A percentile compares a stretch with the other conserved stretches of the same genome.
Conservation (phyloP, 2,329 filamentous ascomycete species). For the Epichloe uncinata region DNA sequence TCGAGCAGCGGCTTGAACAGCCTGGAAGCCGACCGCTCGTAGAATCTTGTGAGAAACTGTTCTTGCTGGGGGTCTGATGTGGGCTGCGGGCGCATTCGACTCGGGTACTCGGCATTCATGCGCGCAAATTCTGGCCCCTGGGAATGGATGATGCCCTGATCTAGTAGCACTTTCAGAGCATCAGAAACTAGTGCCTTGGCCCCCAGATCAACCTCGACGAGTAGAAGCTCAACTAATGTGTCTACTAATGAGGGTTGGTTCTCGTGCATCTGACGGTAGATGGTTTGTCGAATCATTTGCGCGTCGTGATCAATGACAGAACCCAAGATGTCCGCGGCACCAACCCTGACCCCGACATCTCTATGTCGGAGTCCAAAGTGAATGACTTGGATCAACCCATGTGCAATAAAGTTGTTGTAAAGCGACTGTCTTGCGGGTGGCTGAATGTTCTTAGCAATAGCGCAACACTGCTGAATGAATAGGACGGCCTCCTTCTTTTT, state of each 20-base stretch:
- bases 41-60: conserved; percentile 75
- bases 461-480: conserved; percentile 93
- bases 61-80: conserved; percentile 62
- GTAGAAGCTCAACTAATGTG: conserved; percentile 78
- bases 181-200: conserved; percentile 94
- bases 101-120: conserved; percentile 53
- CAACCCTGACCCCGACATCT: conserved; percentile 76
- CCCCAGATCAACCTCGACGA: conserved; percentile 83
- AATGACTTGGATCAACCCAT: conserved; percentile 80
- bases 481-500: conserved; percentile 88
- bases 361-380: conserved; percentile 79
- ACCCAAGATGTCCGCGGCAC: conserved; percentile 85
- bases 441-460: conserved; percentile 89
- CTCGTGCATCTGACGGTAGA: conserved; percentile 83
- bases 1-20: conserved; percentile 80
- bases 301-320: conserved; percentile 94
- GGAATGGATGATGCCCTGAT: conserved; percentile 43
- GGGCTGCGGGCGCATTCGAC: conserved; percentile 43
- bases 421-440: conserved; percentile 66
- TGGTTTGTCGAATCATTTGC: conserved; percentile 82
- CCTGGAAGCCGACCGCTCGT: conserved; percentile 71
- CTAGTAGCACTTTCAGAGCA: conserved; percentile 84
- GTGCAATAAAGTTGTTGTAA: conserved; percentile 79
- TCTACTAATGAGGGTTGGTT: conserved; percentile 79
- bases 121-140: conserved; percentile 44